phyloP scores from a whole-genome alignment of 768 basidiomycete species.

The Coprinellus micaceus region DNA sequence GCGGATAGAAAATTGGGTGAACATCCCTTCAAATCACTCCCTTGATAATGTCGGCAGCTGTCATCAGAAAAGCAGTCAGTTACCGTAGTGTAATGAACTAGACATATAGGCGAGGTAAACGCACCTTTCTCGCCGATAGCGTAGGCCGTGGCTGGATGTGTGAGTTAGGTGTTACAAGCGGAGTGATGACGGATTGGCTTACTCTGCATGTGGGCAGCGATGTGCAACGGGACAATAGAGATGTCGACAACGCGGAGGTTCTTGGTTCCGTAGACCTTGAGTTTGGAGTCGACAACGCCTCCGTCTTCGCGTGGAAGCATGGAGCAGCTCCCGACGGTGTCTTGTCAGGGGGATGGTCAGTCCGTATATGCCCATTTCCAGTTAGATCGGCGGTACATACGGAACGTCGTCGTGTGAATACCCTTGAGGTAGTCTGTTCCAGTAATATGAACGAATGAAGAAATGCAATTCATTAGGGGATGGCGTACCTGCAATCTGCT shows the following conservation, averaged over 20 bases:
- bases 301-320: slow-evolving; percentile 50
- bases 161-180: neutral
- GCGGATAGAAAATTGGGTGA: no score
- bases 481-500: slow-evolving; percentile 31
- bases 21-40: neutral
- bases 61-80: neutral
- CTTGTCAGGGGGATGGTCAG: slow-evolving; percentile 20
- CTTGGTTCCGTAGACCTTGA: slow-evolving; percentile 55
- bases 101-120: neutral
- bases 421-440: slow-evolving; percentile 22
- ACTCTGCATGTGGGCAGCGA: slow-evolving; percentile 47
- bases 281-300: slow-evolving; percentile 47
- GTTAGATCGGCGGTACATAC: slow-evolving; percentile 12
- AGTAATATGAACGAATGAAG: no score
- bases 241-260: slow-evolving; percentile 56
- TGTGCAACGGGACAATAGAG: slow-evolving; percentile 51
- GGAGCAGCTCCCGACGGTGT: slow-evolving; percentile 45
- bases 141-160: slow-evolving; percentile 36
- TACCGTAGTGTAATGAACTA: neutral
- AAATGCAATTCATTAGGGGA: no score
- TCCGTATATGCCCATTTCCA: neutral
- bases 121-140: slow-evolving; percentile 47
- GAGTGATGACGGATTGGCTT: slow-evolving; percentile 3
- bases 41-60: slow-evolving; percentile 21
- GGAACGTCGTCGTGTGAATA: slow-evolving; percentile 21